Conservation (phyloP, 257 asterid genomes). For the Rhazya stricta region DNA sequence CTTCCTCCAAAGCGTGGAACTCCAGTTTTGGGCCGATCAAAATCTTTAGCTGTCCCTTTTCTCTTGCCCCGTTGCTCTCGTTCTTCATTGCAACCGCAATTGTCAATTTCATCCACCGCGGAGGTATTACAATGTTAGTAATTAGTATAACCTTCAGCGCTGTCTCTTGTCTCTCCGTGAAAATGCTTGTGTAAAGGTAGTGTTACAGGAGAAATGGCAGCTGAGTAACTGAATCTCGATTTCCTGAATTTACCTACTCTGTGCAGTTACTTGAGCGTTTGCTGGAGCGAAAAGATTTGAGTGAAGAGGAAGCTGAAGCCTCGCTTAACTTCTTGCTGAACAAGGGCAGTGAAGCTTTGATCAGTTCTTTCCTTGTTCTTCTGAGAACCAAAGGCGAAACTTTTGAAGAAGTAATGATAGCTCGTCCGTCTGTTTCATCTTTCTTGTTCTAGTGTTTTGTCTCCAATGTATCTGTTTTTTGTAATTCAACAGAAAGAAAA, state of each 20-base stretch:
- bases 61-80: conserved; percentile 14
- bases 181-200: neutral
- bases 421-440: neutral
- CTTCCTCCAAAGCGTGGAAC: neutral
- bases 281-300: conserved; percentile 64
- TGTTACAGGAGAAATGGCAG: neutral
- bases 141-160: neutral
- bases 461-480: neutral
- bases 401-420: conserved; percentile 56
- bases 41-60: neutral
- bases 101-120: conserved; percentile 16
- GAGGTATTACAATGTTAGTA: conserved; percentile 10
- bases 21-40: conserved; percentile 1
- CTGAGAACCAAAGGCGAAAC: conserved; percentile 98
- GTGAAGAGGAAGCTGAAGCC: conserved; percentile 65
- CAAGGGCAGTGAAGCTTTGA: conserved; percentile 78
- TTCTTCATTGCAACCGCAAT: conserved; percentile 6
- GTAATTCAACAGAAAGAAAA: neutral
- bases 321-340: conserved; percentile 80
- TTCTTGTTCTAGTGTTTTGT: neutral
- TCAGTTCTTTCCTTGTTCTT: conserved; percentile 90
- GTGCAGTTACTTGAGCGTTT: conserved; percentile 66
- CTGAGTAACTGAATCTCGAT: neutral
- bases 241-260: neutral
- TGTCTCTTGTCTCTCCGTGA: neutral